phyloP scores from a whole-genome alignment of 2,329 filamentous ascomycete species.

The Venturia carpophila region DNA sequence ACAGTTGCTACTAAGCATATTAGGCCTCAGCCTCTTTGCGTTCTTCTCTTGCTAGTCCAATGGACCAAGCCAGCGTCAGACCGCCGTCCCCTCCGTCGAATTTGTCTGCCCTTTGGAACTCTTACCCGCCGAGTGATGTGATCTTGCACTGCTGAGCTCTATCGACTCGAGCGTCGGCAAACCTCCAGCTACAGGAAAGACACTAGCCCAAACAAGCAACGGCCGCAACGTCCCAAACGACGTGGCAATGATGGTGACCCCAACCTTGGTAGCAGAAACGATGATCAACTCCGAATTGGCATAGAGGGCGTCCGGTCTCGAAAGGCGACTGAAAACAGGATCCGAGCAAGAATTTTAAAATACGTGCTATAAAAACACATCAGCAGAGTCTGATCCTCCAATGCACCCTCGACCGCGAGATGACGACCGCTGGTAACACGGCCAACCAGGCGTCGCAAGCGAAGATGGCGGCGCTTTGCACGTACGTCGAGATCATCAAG shows the following conservation, averaged over 20 bases:
- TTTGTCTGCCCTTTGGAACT: not conserved
- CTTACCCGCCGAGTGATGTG: not conserved
- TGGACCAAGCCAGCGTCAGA: not conserved
- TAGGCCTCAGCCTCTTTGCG: not conserved
- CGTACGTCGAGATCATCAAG: slow-evolving; percentile 2
- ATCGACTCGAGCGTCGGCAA: not conserved
- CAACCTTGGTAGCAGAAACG: not conserved
- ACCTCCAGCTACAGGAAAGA: not conserved
- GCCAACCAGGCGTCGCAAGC: not conserved
- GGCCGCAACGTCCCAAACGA: slow-evolving; percentile 1
- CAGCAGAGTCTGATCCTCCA: not conserved
- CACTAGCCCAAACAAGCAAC: not conserved
- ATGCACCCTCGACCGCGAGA: not conserved
- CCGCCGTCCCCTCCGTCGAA: not conserved
- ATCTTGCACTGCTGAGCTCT: not conserved
- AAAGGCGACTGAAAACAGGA: not conserved
- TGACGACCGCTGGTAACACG: not conserved
- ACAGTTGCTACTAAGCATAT: not conserved
- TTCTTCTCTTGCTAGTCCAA: not conserved
- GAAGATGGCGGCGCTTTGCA: not conserved
- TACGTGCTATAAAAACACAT: not conserved
- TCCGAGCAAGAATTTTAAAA: not conserved
- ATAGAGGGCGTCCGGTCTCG: not conserved
- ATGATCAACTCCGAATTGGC: not conserved
- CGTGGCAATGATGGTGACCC: not conserved